Evolutionary conservation across 768 basidiomycete genomes (phyloP).

Genomic region (Guyanaporus albipodus): DNA sequence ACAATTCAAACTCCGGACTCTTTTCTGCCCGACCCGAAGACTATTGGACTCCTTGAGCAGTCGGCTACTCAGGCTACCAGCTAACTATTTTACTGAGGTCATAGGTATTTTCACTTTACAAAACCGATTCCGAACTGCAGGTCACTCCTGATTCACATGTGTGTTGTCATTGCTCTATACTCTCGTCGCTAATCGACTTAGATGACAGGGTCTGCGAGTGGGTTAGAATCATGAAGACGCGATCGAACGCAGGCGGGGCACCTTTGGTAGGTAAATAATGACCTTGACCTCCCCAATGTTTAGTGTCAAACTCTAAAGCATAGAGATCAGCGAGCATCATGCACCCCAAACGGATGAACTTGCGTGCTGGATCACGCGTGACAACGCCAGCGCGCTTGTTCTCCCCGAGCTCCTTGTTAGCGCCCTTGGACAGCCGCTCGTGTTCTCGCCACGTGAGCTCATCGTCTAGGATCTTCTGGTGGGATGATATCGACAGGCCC

Average conservation of each 20-base stretch:
- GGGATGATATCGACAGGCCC: constrained; percentile 25
- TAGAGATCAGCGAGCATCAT: not conserved
- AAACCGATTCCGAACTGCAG: no score
- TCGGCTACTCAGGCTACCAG: no score
- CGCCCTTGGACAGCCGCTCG: constrained; percentile 11
- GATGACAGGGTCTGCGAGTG: not conserved
- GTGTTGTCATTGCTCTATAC: no score
- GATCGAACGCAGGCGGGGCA: no score
- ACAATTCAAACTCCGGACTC: no score
- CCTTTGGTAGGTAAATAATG: constrained; percentile 6
- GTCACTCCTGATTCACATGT: no score
- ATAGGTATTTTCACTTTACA: no score
- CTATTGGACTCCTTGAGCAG: no score
- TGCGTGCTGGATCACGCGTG: constrained; percentile 18
- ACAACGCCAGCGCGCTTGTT: constrained; percentile 30
- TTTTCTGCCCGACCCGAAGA: no score
- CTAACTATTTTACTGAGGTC: no score
- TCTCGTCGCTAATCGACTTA: no score
- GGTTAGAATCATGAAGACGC: no score
- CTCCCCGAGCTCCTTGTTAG: constrained; percentile 18
- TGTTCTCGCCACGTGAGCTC: constrained; percentile 19
- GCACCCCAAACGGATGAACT: not conserved
- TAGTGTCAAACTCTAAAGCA: constrained; percentile 15
- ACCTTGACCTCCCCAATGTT: constrained; percentile 8
- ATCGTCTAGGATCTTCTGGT: constrained; percentile 18